These are phyloP conservation scores for Pseudoscleropodium purum DNA, from an alignment of 225 moss, liverwort and hornwort species.

Conservation along the genomic window DNA sequence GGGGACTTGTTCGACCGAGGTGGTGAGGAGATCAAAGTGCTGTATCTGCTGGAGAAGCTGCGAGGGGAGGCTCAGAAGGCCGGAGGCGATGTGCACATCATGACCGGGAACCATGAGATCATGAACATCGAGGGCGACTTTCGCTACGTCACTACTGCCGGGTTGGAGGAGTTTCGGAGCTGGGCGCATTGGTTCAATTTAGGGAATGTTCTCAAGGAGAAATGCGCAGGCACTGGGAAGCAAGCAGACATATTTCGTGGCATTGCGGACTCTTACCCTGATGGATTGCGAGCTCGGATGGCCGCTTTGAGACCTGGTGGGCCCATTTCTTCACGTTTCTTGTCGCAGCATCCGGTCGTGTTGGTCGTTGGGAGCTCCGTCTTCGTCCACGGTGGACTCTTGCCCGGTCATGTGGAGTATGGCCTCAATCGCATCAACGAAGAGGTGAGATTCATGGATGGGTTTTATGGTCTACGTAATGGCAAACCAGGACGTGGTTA, in stretches of 20 bases:
- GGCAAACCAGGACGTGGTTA: not conserved
- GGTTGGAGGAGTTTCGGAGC: slow-evolving; percentile 53
- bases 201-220: slow-evolving; percentile 31
- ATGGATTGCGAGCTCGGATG: slow-evolving; percentile 60
- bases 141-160: slow-evolving; percentile 40
- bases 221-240: slow-evolving; percentile 14
- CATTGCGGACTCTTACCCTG: slow-evolving; percentile 47
- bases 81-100: slow-evolving; percentile 75
- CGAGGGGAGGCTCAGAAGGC: slow-evolving; percentile 60
- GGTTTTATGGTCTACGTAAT: not conserved
- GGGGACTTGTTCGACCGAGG: slow-evolving; percentile 89
- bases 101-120: slow-evolving; percentile 92
- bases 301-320: slow-evolving; percentile 84
- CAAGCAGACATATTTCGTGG: slow-evolving; percentile 25
- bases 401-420: slow-evolving; percentile 54
- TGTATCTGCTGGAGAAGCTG: slow-evolving; percentile 81
- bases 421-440: slow-evolving; percentile 78
- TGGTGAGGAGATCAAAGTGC: slow-evolving; percentile 70
- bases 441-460: slow-evolving; percentile 31
- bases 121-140: slow-evolving; percentile 98
- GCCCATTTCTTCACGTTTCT: slow-evolving; percentile 62
- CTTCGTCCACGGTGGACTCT: slow-evolving; percentile 77
- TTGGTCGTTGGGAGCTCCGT: slow-evolving; percentile 79
- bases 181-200: slow-evolving; percentile 76
- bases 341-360: slow-evolving; percentile 75